Evolutionary conservation across 2,329 filamentous ascomycete genomes (phyloP), one percentile per base, ranked within the genome.

Genomic region (Fusarium armeniacum): DNA sequence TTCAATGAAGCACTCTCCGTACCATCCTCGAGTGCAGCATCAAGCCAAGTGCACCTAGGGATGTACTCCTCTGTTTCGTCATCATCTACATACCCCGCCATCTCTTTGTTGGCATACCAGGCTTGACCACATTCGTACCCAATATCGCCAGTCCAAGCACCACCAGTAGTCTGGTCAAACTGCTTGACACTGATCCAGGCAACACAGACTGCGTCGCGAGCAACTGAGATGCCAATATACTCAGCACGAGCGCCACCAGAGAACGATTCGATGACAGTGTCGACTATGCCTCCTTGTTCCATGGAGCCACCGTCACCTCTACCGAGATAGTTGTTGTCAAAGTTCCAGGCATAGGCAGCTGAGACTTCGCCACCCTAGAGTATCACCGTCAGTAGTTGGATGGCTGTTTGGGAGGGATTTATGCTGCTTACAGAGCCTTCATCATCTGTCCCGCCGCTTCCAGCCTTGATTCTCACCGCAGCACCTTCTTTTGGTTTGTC

Each of bases 1-100:
- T 51, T 51, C 12, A 38, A 5, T 1, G 33, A 51, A 16, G 33
- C 18, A 38, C 47, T 51, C 8, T 51, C n/a, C 0, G 18, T 38
- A 20, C 18, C 18, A 2, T 36, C 33, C 0, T 36, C 28, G 2
- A 36, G 22, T 0, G 11, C 6, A 0, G 47, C 3, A 12, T 38
- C 33, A 12, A 51, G 22, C 22, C 33, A 36, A 20, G 22, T 36
- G 9, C 33, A 38, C 2, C 20, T 28, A 0, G 18, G 33, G 4
- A 38, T 3, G 1, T 51, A 50, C 1, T 36, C 22, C 3, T 36
- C 8, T 5, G 3, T 26, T 7, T 26, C 2, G 8, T 50, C 32
- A 5, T 36, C 22, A 1, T 36, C 32, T 4, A 36, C 0, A 9
- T 50, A 50, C 2, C 32, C 32, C 2, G 47, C 47, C 18, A 2